These are phyloP conservation scores for Podosphaera xanthii DNA, from an alignment of 2,329 filamentous ascomycete genomes.

Conservation along the genomic window DNA sequence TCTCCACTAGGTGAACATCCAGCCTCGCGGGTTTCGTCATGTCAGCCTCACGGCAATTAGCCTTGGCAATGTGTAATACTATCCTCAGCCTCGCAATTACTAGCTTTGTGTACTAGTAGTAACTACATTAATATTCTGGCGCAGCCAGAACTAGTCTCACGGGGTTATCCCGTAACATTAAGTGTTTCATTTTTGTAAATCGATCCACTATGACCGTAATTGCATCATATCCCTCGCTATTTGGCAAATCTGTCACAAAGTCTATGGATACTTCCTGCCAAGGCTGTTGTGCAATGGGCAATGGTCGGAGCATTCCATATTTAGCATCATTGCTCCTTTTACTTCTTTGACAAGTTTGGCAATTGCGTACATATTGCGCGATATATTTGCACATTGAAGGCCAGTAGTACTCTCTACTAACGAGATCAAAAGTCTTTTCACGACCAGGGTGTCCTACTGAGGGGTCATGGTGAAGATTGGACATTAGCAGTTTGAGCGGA, in stretches of 20 bases:
- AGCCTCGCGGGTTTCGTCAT: too few relatives aligned
- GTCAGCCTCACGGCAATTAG: too few relatives aligned
- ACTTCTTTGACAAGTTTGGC: neutral
- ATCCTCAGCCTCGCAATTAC: too few relatives aligned
- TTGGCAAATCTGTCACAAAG: neutral
- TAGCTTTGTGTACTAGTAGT: too few relatives aligned
- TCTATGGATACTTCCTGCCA: neutral
- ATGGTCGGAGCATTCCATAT: neutral
- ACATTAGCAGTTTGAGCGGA: neutral
- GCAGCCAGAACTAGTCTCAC: too few relatives aligned
- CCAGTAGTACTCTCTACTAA: neutral
- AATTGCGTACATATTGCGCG: neutral
- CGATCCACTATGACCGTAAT: neutral
- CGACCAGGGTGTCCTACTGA: neutral
- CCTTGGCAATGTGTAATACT: too few relatives aligned
- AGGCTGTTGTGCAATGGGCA: neutral
- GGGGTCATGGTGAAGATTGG: neutral
- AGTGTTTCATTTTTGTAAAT: neutral
- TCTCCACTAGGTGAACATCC: too few relatives aligned
- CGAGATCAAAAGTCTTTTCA: neutral
- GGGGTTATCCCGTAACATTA: neutral
- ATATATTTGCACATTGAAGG: neutral
- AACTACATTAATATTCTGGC: too few relatives aligned
- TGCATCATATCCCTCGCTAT: neutral
- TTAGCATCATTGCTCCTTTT: neutral